Base-by-base conservation (phyloP, 2,329 filamentous ascomycete species). In the Alternaria conjuncta region DNA sequence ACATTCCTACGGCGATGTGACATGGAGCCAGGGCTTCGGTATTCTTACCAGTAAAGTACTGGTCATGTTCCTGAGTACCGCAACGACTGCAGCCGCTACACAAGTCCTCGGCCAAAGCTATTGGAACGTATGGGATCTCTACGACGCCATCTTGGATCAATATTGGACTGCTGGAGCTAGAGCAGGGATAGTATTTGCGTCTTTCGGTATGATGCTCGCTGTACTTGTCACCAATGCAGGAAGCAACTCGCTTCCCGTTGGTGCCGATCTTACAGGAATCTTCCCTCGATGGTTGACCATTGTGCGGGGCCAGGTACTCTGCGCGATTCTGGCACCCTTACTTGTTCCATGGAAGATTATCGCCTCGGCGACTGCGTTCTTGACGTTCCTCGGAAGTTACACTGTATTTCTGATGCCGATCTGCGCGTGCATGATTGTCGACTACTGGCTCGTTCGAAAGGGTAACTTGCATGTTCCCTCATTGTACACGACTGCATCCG, bases 301-400 rank as follows among this genome's bases (percentile, higher is more conserved):
- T 13, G 63, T 72, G 1, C 66, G 75, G 6, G 75, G 71, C 1
- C 65, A 70, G 7, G 62, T 74, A 5, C 54, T 76, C 18, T 64
- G 59, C 32, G 60, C 69, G 9, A 11, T 74, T 4, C 57, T 71
- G 12, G 71, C 64, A 20, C 72, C 57, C 50, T 61, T 61, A 28
- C 59, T 66, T 54, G 63, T 57, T 15, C 71, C 71, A 0, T 78
- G 75, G 75, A 75, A 71, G 18, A 76, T 76, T n/a, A 63, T 75
- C 30, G 55, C 63, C 6, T 71, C 69, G 10, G 74, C 67, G 8
- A 65, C 60, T 11, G 65, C 64, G 2, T 70, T 76, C 26, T 66
- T 76, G 13, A 75, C 66, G 13, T 78, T 78, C 66, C 68, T 78
- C 36, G 66, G 65, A 36, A 66, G 59, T 2, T 70, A 71, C 45